Evolutionary conservation across 345 rosid species (phyloP), one percentile per base, ranked within the genome.

Genomic region (Eutrema japonicum): DNA sequence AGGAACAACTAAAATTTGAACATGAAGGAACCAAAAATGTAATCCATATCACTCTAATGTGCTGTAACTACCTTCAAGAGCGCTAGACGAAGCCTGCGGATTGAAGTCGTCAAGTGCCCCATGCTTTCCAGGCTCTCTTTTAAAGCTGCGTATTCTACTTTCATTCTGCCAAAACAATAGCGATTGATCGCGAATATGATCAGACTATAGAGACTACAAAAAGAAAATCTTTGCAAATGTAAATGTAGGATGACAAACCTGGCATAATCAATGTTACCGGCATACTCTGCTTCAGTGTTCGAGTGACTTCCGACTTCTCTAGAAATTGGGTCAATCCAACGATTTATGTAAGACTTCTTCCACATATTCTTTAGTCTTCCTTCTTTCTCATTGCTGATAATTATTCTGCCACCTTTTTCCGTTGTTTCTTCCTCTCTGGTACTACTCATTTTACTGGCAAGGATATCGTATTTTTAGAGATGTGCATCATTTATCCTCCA

Each of bases 121-220:
- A 96, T 79, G 78, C 87, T 85, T 69, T 83, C 98, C 79, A 90
- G 72, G 84, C 84, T 90, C 83, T 96, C 99, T 77, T 79, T 90
- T n/a, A 96, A 80, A 56, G 97, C 84, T 51, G 95, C 97, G 72
- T 84, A 89, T 81, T 96, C 98, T 48, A 96, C 88, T 85, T 82
- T 92, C 95, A 89, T 80, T 77, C 97, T 96, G 76, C 48, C 52
- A 74, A 55, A 48, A 53, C 29, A 80, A 59, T 56, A 66, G 42
- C 2, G 33, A 27, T 37, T 38, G 8, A 30, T 59, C 13, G 2
- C 2, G 46, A 33, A 64, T 45, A 60, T 36, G 45, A 40, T 41
- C 46, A 49, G 3, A 57, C 9, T 29, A 76, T 62, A 32, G 58
- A 52, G 33, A 16, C 56, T 64, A 61, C 27, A 41, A 35, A 36